Base-by-base conservation (phyloP, 2,329 filamentous ascomycete species). In the Talaromyces verruculosus region DNA sequence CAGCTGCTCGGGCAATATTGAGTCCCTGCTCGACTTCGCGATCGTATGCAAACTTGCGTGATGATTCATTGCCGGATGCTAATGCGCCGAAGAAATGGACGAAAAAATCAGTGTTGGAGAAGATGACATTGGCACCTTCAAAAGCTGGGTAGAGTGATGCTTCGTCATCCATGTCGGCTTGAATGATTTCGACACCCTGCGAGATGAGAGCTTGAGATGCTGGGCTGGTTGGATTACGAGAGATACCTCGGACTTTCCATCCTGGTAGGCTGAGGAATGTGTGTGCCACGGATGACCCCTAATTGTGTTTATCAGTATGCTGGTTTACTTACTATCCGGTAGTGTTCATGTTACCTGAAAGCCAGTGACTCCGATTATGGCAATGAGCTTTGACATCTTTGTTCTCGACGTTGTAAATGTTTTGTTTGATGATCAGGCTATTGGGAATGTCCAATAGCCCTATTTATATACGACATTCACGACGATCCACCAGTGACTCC, bases 1-100 rank as follows among this genome's bases (percentile, higher is more conserved):
- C 81, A 0, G 83, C 84, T 0, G 84, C 84, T 67, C 85, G 82
- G 3, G 79, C 82, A 45, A 87, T 82, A 65, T 86, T 86, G 67
- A 78, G 80, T 0, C 84, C 83, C 19, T 62, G 60, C 60, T 53
- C 43, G 45, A 62, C 60, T 62, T 62, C 60, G 6, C 60, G n/a
- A 4, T 62, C 60, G 19, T 37, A 62, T 39, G 60, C 60, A 30
- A 39, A 51, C 22, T 49, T 13, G 5, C 13, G 17, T 1, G 51
- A 35, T 37, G 51, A 37, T 13, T 55, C 7, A 35, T 55, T 55
- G 17, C 30, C n/a, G 2, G 51, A 55, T 1, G 30, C 30, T 19
- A 55, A 37, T 55, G 30, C 30, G 5, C 30, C 3, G 10, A 35
- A 55, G n/a, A 55, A 15, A 19, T 19, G 28, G 17, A 33, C 60